Conservation (phyloP, 306 rosid species). For the Lathyrus tuberosus region DNA sequence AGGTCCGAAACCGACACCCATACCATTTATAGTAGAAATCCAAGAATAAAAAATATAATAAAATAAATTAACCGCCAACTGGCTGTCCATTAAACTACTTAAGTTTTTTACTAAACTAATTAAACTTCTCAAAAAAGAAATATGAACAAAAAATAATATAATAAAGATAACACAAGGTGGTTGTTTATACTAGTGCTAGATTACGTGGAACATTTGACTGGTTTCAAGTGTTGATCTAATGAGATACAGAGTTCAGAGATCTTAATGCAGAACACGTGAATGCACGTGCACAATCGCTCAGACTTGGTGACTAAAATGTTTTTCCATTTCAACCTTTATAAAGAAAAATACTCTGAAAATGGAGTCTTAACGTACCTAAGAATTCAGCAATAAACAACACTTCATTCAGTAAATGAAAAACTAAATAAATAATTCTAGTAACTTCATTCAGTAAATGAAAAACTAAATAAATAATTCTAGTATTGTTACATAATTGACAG, state of each 20-base stretch:
- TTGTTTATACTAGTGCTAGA: not conserved
- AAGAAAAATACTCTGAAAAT: conserved; percentile 7
- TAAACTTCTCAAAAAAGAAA: no score
- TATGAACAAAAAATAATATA: no score
- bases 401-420: not conserved
- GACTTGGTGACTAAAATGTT: not conserved
- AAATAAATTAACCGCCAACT: not conserved
- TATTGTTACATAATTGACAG: conserved; percentile 3
- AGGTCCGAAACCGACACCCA: no score
- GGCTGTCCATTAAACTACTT: not conserved
- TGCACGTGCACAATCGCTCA: conserved; percentile 49
- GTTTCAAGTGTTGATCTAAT: conserved; percentile 14
- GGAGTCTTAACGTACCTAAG: conserved; percentile 20
- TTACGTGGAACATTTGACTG: conserved; percentile 35
- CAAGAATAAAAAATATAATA: not conserved
- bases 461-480: not conserved
- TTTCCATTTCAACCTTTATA: not conserved
- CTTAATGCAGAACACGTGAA: conserved; percentile 50
- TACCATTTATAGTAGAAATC: not conserved
- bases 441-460: not conserved
- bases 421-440: not conserved
- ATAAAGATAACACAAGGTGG: not conserved
- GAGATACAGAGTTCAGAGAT: conserved; percentile 27
- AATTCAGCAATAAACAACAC: conserved; percentile 16
- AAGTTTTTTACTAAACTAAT: no score